Base-by-base conservation (phyloP, 1,284 basidiomycete species). In the Exsudoporus floridanus region DNA sequence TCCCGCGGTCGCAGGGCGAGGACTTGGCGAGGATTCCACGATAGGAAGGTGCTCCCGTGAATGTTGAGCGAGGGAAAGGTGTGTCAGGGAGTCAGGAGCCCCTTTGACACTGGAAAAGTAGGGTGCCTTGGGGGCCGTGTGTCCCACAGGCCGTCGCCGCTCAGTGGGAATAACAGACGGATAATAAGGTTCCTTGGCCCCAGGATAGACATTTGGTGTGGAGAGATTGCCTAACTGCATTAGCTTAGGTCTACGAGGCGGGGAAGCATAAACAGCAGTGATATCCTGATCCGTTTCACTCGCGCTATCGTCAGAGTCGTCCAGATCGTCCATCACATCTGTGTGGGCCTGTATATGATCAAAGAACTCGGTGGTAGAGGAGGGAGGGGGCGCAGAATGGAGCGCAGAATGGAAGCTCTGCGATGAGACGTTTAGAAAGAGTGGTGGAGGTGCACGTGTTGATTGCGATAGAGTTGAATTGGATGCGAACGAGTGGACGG, bases 291-390 rank as follows among this genome's bases (percentile, higher is more conserved):
- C 70, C 10, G 59, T 67, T 27, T 69, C 70, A 25, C 67, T 68
- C 28, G 57, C 52, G 39, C 65, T 66, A 30, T 71, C 70, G n/a
- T 73, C 69, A 46, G 68, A 68, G 42, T 71, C 70, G 53, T 86
- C 83, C 45, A 86, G 70, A 56, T 84, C 86, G 60, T 87, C 84
- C 79, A 88, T 81, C 19, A 80, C 82, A 63, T 83, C 83, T n/a
- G 79, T 78, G 45, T 86, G 82, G 31, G 75, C 72, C 60, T 88
- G 83, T 48, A 90, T 81, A 54, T 73, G 78, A 68, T 90, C 87
- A 67, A 90, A 90, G 74, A 90, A 90, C 39, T 80, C 81, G 27
- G 82, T 79, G 0, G 84, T 80, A 10, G 84, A 81, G 10, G 81
- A 75, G 10, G 77, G 73, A 27, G 81, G 80, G n/a, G 79, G 78